Conservation (phyloP, 1,284 basidiomycete species). For the Ganoderma leucocontextum region DNA sequence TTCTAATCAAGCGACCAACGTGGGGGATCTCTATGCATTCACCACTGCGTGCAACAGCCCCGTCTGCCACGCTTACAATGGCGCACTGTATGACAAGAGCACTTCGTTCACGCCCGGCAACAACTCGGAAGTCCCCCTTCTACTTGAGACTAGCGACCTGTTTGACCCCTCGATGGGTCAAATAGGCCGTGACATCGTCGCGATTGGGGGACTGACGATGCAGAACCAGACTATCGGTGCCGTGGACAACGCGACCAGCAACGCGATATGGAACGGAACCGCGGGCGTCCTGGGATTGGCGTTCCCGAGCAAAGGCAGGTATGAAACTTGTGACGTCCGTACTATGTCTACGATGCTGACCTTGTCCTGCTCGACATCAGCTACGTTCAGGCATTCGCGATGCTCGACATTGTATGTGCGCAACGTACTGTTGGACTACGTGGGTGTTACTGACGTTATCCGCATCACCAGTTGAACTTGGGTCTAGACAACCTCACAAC, state of each 20-base stretch:
- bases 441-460: neutral
- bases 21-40: no score
- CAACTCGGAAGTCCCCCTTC: neutral
- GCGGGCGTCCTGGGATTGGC: neutral
- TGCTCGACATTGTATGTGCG: no score
- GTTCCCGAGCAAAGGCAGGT: neutral
- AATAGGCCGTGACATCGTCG: neutral
- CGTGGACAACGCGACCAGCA: neutral
- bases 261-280: neutral
- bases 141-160: no score
- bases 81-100: neutral
- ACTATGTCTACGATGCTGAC: no score
- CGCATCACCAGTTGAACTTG: neutral
- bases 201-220: neutral
- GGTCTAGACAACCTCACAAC: no score
- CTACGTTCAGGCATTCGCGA: neutral
- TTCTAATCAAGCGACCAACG: no score
- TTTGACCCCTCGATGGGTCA: neutral
- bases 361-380: no score
- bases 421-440: neutral
- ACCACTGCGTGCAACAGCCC: no score
- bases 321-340: no score
- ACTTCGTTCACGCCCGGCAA: neutral
- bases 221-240: neutral
- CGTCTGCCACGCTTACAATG: no score